phyloP scores from a whole-genome alignment of 1,284 basidiomycete species.

The Gomphus sp. region DNA sequence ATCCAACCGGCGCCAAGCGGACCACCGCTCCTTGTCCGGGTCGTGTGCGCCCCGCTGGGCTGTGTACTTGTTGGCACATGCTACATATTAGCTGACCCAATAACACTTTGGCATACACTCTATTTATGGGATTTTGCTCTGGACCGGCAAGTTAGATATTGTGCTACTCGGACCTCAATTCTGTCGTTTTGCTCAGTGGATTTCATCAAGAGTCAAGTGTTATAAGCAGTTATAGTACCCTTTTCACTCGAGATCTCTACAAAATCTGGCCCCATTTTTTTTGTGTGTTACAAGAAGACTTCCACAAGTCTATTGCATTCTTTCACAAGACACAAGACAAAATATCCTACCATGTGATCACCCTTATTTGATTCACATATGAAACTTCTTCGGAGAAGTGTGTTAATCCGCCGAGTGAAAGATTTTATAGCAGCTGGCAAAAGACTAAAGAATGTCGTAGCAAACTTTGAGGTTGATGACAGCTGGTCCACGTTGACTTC shows the following conservation, averaged over 20 bases:
- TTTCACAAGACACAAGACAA: slow-evolving; percentile 30
- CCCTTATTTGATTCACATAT: not conserved
- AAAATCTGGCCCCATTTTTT: slow-evolving; percentile 43
- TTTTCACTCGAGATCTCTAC: slow-evolving; percentile 36
- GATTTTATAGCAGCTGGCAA: slow-evolving; percentile 31
- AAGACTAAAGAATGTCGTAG: slow-evolving; percentile 33
- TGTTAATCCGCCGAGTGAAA: slow-evolving; percentile 32
- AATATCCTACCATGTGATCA: slow-evolving; percentile 32
- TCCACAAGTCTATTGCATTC: slow-evolving; percentile 38
- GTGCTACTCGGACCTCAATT: slow-evolving; percentile 25
- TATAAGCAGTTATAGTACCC: not conserved
- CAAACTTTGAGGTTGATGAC: slow-evolving; percentile 39
- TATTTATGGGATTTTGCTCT: slow-evolving; percentile 51
- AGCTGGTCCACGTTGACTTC: slow-evolving; percentile 28
- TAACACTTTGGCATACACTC: slow-evolving; percentile 46
- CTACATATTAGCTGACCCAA: too few species aligned
- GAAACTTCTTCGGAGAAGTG: slow-evolving; percentile 22
- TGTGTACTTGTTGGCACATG: too few species aligned
- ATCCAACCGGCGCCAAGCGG: too few species aligned
- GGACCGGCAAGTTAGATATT: slow-evolving; percentile 36
- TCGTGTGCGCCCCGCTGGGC: too few species aligned
- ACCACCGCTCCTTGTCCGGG: too few species aligned
- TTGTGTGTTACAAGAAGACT: too few species aligned
- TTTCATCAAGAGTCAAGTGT: not conserved
- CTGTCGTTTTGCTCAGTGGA: not conserved